Conservation (phyloP, 441 rosid species). For the Pelargonium fulgidum region DNA sequence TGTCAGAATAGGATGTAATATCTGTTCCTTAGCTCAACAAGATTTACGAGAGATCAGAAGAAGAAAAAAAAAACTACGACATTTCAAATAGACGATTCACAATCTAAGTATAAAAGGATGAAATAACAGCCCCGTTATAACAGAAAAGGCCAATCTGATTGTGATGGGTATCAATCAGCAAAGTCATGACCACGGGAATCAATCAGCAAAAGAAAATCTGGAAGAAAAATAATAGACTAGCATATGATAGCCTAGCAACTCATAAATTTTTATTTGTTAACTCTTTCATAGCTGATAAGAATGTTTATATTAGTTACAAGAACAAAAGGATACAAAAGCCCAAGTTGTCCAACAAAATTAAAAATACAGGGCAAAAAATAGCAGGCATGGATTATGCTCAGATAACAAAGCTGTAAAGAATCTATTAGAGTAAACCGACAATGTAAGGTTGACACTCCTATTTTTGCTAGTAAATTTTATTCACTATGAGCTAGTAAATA, state of each 20-base stretch:
- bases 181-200: background rate
- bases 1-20: background rate
- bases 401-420: conserved; percentile 1
- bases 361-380: background rate
- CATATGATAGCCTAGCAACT: conserved; percentile 2
- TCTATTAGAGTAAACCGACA: background rate
- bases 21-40: conserved; percentile 2
- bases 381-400: background rate
- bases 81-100: background rate
- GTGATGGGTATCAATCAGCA: background rate
- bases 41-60: background rate
- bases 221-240: background rate
- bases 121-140: background rate
- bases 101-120: background rate
- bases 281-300: background rate
- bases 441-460: background rate
- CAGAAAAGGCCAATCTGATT: background rate
- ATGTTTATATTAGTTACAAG: background rate
- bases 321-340: background rate
- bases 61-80: background rate
- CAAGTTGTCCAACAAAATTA: background rate
- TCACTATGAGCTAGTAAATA: background rate
- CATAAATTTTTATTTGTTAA: background rate
- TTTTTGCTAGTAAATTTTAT: background rate
- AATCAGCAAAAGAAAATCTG: background rate